These are phyloP conservation scores for Tieghemiomyces parasiticus DNA, from an alignment of 192 early-diverging fungal genomes.

Conservation along the genomic window DNA sequence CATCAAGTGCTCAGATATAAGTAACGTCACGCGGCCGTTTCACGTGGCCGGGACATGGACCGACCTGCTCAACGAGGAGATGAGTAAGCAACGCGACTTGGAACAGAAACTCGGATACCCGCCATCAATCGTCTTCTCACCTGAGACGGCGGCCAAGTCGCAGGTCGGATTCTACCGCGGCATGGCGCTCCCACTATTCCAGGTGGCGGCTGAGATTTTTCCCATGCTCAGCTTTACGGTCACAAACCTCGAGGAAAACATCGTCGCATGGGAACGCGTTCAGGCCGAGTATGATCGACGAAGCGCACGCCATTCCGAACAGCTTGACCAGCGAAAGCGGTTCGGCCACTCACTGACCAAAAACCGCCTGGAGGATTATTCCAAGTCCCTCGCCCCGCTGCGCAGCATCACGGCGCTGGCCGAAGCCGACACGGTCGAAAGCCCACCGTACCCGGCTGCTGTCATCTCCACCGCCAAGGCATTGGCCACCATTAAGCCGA, in stretches of 20 bases:
- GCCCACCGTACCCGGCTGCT: no score
- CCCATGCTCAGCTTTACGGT: conserved; percentile 27
- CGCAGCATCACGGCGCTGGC: no score
- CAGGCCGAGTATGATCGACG: not conserved
- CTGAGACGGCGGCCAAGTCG: conserved; percentile 22
- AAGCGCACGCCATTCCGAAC: not conserved
- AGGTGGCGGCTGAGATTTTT: conserved; percentile 24
- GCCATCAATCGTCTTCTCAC: conserved; percentile 21
- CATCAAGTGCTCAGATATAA: conserved; percentile 73
- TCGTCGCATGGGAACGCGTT: conserved; percentile 22
- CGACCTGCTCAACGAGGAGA: conserved; percentile 48
- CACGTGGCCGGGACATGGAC: conserved; percentile 53
- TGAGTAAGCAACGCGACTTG: conserved; percentile 52
- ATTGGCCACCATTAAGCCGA: no score
- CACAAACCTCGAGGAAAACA: conserved; percentile 29
- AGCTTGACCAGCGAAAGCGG: conserved; percentile 3
- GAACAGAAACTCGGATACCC: conserved; percentile 53
- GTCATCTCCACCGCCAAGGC: no score
- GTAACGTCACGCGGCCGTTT: conserved; percentile 60
- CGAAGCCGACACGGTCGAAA: no score
- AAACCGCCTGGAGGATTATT: no score
- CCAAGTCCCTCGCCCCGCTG: no score
- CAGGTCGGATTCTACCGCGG: conserved; percentile 31
- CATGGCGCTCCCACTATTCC: conserved; percentile 30
- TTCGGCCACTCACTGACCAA: not conserved